These are phyloP conservation scores for Darksidea phi DNA, from an alignment of 495 filamentous ascomycete species.

Conservation along the genomic window DNA sequence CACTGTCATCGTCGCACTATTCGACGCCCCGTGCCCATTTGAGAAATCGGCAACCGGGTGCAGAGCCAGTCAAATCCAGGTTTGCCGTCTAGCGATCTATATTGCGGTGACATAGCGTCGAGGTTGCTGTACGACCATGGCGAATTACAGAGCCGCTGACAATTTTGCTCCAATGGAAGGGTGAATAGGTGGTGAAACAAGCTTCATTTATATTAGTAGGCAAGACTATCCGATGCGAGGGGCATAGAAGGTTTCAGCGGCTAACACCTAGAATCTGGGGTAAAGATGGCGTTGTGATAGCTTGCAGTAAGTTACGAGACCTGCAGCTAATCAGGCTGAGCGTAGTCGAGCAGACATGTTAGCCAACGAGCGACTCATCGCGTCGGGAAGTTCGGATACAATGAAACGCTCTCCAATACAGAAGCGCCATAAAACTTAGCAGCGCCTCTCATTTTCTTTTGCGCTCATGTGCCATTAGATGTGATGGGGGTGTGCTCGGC, in stretches of 20 bases:
- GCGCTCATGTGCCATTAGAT: background rate
- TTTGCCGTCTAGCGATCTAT: constrained; percentile 15
- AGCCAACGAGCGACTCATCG: no score
- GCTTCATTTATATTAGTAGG: constrained; percentile 16
- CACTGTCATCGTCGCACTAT: background rate
- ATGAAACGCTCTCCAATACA: no score
- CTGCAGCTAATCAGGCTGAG: no score
- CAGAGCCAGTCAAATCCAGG: constrained; percentile 9
- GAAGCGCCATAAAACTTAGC: background rate
- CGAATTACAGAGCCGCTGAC: background rate
- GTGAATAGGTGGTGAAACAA: background rate
- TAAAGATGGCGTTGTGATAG: background rate
- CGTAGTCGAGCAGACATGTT: no score
- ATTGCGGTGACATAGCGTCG: constrained; percentile 12
- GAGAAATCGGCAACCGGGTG: constrained; percentile 5
- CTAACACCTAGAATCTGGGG: background rate
- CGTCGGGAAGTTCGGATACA: no score
- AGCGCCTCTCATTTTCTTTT: background rate
- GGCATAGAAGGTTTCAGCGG: background rate
- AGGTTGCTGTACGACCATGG: background rate
- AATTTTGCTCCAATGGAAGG: constrained; percentile 21
- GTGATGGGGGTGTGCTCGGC: background rate
- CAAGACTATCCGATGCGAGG: background rate
- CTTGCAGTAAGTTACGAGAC: background rate
- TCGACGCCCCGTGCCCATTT: background rate